phyloP scores from a whole-genome alignment of 75 land plant species.

The Cunninghamia lanceolata region DNA sequence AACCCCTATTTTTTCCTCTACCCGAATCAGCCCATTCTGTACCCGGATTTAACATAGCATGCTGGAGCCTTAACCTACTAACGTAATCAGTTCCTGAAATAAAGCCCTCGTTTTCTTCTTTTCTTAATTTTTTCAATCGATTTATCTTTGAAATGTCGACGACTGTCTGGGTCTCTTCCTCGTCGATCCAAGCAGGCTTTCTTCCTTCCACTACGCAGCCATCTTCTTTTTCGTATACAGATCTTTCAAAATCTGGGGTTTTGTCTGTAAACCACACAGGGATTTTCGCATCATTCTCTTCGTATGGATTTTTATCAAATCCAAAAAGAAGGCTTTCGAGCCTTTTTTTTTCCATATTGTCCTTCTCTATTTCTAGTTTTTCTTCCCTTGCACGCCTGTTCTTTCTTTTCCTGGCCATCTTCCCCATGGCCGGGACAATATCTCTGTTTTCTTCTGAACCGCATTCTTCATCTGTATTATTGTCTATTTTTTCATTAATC shows the following conservation, averaged over 20 bases:
- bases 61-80: constrained; percentile 76
- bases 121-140: constrained; percentile 66
- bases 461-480: neutral
- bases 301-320: neutral
- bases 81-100: constrained; percentile 71
- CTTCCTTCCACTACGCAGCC: neutral
- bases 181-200: constrained; percentile 25
- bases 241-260: neutral
- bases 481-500: neutral
- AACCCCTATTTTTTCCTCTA: neutral
- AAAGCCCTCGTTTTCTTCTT: constrained; percentile 52
- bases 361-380: neutral
- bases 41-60: neutral
- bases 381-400: neutral
- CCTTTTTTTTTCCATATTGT: neutral
- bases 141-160: constrained; percentile 49
- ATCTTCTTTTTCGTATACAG: neutral
- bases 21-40: neutral
- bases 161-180: constrained; percentile 55
- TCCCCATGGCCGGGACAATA: neutral
- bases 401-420: neutral
- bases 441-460: neutral
- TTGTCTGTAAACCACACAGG: neutral
- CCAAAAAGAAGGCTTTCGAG: neutral
- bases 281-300: neutral